These are phyloP conservation scores for Aspergillus latus DNA, from an alignment of 2,329 filamentous ascomycete species.

Conservation along the genomic window DNA sequence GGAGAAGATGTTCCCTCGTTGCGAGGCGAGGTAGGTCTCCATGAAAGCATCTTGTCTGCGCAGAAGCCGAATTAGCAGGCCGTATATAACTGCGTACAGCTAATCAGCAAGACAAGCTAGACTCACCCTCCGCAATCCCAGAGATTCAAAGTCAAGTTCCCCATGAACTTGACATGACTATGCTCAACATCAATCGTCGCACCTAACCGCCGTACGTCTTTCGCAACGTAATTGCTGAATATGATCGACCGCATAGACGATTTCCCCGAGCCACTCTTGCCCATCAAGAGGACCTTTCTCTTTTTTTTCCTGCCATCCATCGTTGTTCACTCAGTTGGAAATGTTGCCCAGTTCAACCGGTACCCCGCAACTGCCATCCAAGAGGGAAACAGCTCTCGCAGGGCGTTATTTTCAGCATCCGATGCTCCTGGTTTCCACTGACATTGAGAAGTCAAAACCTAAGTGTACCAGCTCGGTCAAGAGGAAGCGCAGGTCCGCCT, in stretches of 20 bases:
- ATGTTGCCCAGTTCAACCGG: conserved; percentile 8
- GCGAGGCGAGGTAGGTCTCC: conserved; percentile 95
- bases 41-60: conserved; percentile 94
- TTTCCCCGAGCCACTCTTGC: conserved; percentile 95
- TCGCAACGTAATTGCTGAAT: conserved; percentile 97
- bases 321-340: conserved; percentile 20
- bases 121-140: conserved; percentile 93
- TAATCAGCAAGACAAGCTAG: neutral
- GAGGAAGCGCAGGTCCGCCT: neutral
- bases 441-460: neutral
- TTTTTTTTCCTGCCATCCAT: conserved; percentile 63
- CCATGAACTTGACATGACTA: conserved; percentile 97
- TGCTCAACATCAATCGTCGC: conserved; percentile 98
- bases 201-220: conserved; percentile 87
- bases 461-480: neutral
- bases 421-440: conserved; percentile 1
- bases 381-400: conserved; percentile 5
- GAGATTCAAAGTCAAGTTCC: conserved; percentile 92
- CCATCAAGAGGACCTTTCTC: conserved; percentile 86
- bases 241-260: conserved; percentile 98
- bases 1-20: conserved; percentile 93
- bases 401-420: conserved; percentile 10
- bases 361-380: conserved; percentile 19
- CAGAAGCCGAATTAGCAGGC: neutral
- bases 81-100: neutral